Conservation (phyloP, 2,329 filamentous ascomycete species). For the Taxawa tesnikishii region DNA sequence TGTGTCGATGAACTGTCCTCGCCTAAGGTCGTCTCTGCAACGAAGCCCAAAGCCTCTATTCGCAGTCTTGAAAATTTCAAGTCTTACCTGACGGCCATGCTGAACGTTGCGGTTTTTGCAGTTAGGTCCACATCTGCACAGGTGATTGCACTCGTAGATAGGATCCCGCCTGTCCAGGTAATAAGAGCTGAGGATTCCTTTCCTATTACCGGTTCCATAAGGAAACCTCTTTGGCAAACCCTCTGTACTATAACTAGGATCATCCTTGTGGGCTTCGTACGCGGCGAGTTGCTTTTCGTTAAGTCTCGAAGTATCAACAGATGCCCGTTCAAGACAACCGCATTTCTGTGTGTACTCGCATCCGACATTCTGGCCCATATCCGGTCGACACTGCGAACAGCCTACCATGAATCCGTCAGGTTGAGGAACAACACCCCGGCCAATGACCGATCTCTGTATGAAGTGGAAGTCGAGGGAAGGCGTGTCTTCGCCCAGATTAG, state of each 20-base stretch:
- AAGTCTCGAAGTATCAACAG: conserved; percentile 29
- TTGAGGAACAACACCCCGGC: conserved; percentile 47
- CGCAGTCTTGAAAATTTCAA: conserved; percentile 65
- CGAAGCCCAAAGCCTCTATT: conserved; percentile 67
- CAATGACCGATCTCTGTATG: conserved; percentile 49
- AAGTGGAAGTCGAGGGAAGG: conserved; percentile 56
- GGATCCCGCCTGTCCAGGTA: conserved; percentile 32
- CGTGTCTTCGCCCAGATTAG: conserved; percentile 49
- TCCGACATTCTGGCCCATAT: conserved; percentile 36
- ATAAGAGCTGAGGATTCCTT: conserved; percentile 24
- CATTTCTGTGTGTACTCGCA: conserved; percentile 56
- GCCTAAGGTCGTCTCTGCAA: conserved; percentile 49
- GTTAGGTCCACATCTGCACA: conserved; percentile 49
- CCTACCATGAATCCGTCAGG: conserved; percentile 51
- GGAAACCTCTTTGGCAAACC: conserved; percentile 44
- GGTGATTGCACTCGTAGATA: conserved; percentile 71
- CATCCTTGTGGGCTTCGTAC: conserved; percentile 14
- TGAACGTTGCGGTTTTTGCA: conserved; percentile 72
- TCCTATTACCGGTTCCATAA: conserved; percentile 34
- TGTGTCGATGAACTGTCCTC: conserved; percentile 67
- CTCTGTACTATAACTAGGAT: conserved; percentile 16
- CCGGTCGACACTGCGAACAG: conserved; percentile 48
- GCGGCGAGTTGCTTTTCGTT: conserved; percentile 12
- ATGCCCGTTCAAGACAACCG: conserved; percentile 54
- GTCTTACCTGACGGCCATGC: conserved; percentile 53